Conservation (phyloP, 495 filamentous ascomycete genomes). For the Penicillium steckii region DNA sequence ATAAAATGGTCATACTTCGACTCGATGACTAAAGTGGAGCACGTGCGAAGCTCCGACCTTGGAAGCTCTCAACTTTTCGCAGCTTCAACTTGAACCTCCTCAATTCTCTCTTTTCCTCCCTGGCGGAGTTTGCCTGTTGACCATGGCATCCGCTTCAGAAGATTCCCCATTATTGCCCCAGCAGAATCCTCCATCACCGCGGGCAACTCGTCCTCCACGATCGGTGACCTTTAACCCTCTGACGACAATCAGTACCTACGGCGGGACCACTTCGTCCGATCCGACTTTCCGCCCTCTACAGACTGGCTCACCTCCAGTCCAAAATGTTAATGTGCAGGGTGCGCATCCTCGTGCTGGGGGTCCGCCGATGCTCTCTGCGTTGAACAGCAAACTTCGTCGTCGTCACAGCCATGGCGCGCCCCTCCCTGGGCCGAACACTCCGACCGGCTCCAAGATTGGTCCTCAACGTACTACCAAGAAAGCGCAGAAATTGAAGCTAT, state of each 20-base stretch:
- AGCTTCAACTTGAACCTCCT: conserved; percentile 13
- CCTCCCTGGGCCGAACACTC: conserved; percentile 40
- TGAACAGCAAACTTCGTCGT: conserved; percentile 84
- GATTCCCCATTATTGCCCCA: conserved; percentile 47
- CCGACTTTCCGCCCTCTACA: conserved; percentile 45
- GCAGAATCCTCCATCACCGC: conserved; percentile 38
- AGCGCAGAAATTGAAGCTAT: conserved; percentile 90
- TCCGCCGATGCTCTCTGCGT: conserved; percentile 71
- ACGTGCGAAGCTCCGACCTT: conserved; percentile 35
- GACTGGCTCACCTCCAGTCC: conserved; percentile 36
- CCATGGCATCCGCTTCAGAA: conserved; percentile 46
- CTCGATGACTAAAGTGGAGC: conserved; percentile 26
- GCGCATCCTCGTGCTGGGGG: conserved; percentile 35
- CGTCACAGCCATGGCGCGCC: conserved; percentile 79
- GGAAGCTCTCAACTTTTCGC: conserved; percentile 23
- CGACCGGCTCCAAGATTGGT: conserved; percentile 73
- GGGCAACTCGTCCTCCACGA: conserved; percentile 44
- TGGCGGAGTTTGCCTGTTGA: conserved; percentile 15
- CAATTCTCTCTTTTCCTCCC: conserved; percentile 10
- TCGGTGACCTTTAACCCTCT: conserved; percentile 72
- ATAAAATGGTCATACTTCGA: too few relatives aligned
- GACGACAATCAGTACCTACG: conserved; percentile 57
- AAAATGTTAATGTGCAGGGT: conserved; percentile 32
- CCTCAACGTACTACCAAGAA: conserved; percentile 94
- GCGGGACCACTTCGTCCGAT: conserved; percentile 43